Conservation (phyloP, 352 stramenopile genomes). For the Thraustochytrium sp. region DNA sequence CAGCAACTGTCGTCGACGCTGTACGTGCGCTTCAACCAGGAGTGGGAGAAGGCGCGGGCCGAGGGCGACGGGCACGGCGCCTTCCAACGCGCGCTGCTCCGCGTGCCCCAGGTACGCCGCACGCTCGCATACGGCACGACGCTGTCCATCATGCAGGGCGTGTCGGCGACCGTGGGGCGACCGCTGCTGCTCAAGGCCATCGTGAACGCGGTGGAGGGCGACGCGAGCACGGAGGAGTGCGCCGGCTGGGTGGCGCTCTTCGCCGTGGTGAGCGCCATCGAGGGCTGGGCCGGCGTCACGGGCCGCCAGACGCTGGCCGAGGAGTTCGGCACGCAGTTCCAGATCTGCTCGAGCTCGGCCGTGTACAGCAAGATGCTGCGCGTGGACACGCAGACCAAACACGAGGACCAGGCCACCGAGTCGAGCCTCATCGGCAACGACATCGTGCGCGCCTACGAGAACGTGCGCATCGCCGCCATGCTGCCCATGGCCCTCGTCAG, state of each 20-base stretch:
- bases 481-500: neutral
- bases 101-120: neutral
- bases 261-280: neutral
- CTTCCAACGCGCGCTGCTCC: slow-evolving; percentile 13
- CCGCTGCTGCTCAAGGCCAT: slow-evolving; percentile 15
- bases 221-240: neutral
- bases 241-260: neutral
- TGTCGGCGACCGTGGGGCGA: neutral
- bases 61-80: neutral
- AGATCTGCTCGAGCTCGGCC: slow-evolving; percentile 30
- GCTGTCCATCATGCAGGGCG: neutral
- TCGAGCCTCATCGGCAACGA: slow-evolving; percentile 36
- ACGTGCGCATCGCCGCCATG: neutral
- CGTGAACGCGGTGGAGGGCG: neutral
- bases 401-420: neutral
- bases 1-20: neutral
- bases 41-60: neutral
- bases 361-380: slow-evolving; percentile 41
- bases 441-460: slow-evolving; percentile 35
- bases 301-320: slow-evolving; percentile 18
- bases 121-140: neutral
- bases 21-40: neutral
- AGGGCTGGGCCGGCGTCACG: slow-evolving; percentile 21
- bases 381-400: slow-evolving; percentile 1
- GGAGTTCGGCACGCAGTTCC: slow-evolving; percentile 35